Base-by-base conservation (phyloP, 1,139 yeast species). In the Candida tropicalis region DNA sequence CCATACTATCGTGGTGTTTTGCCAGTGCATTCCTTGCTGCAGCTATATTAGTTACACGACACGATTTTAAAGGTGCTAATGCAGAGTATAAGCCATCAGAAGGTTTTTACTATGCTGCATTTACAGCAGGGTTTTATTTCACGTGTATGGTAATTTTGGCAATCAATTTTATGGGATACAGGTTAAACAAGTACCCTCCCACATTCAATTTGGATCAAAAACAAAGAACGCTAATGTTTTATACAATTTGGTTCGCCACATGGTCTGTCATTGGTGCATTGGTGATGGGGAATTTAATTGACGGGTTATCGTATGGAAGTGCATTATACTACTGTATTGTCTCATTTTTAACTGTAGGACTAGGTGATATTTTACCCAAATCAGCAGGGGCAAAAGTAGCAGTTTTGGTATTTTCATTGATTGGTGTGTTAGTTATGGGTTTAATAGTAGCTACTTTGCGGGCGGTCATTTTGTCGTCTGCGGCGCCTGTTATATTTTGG, bases 61-160 rank as follows among this genome's bases (percentile, higher is more conserved):
- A 35, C 28, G 45, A 49, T 6, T 54, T 55, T 32, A 47, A 46
- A 35, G 54, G 53, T 13, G 41, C 42, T 2, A 35, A 48, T 36
- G 42, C 56, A 3, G 26, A 44, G 10, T 65, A 60, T 45, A 24
- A 23, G 1, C 60, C 70, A 3, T 73, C 88, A 0, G 84, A 80
- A 51, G 96, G 95, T 1, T 89, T 77, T 56, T 89, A 90, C 88
- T 84, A 75, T 59, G 95, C 89, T 0, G 77, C 78, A 0, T 67
- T 84, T 49, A 85, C 95, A 0, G 73, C 81, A 3, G 66, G 72
- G 2, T 61, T 86, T 25, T 88, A 89, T 60, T 74, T 79, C 46
- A 36, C 63, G 3, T 84, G 90, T 50, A 73, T 82, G 5, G 22
- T 70, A 0, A 59, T 83, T 17, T 66, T 87, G 40, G 49, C 73